Conservation (phyloP, 495 filamentous ascomycete species). For the Pyronema domesticum region DNA sequence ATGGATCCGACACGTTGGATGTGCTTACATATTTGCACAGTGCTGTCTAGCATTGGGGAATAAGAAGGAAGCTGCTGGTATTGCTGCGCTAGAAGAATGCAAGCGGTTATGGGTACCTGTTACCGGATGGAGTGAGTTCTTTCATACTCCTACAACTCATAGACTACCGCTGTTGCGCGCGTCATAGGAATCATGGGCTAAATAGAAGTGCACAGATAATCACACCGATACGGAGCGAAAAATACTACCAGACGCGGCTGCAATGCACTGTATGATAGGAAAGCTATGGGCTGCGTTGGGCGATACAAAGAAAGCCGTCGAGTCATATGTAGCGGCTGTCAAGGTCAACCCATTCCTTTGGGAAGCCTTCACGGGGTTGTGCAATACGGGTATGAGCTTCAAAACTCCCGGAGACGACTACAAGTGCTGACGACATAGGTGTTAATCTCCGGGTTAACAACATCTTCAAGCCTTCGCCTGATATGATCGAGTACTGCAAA, state of each 20-base stretch:
- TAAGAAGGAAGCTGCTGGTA: conserved; percentile 56
- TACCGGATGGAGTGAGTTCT: conserved; percentile 31
- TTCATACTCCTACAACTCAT: not conserved
- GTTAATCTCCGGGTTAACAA: conserved; percentile 58
- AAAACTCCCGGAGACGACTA: not conserved
- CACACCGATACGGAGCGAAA: conserved; percentile 45
- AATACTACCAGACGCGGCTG: conserved; percentile 66
- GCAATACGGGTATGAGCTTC: conserved; percentile 38
- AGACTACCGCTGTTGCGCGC: not conserved
- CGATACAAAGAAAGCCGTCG: conserved; percentile 61
- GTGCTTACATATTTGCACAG: conserved; percentile 80
- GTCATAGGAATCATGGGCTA: not conserved
- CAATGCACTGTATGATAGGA: conserved; percentile 59
- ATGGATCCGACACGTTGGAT: conserved; percentile 49
- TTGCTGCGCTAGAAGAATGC: conserved; percentile 59
- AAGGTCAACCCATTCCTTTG: conserved; percentile 93
- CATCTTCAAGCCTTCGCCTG: conserved; percentile 64
- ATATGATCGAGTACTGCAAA: conserved; percentile 33
- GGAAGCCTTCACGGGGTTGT: conserved; percentile 83
- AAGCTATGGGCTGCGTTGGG: conserved; percentile 71
- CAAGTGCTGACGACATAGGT: conserved; percentile 36
- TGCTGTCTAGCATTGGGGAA: conserved; percentile 54
- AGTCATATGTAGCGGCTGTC: conserved; percentile 70
- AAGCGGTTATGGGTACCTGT: conserved; percentile 40
- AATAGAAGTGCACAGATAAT: conserved; percentile 33